Base-by-base conservation (phyloP, 2,329 filamentous ascomycete species). In the Calonectria montana region DNA sequence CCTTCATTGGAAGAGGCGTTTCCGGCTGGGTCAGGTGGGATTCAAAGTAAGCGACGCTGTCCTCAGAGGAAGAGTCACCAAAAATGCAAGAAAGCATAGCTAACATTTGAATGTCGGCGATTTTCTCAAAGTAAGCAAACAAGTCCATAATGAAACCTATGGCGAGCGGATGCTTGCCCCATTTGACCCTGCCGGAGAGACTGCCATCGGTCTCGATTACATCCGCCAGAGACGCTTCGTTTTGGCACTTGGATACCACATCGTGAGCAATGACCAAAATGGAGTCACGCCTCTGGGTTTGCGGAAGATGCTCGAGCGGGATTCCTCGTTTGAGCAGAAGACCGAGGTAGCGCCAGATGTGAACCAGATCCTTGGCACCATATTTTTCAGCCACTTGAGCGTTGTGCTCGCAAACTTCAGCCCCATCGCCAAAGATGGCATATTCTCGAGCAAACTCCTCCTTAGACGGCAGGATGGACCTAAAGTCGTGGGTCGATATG, bases 321-420 rank as follows among this genome's bases (percentile, higher is more conserved):
- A 96, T 92, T 53, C 94, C 91, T 76, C 94, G 93, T 75, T 92
- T 91, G 55, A 98, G 85, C 7, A 98, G 87, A 70, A 98, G 86
- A 21, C 91, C 92, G 67, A 95, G 87, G 75, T 98, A 93, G 61
- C 90, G 91, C 97, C 97, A 99, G 8, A 97, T 90, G 76, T 95
- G 91, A 29, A 93, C 92, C 35, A 97, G 84, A 74, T 98, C 94
- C 16, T 87, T 82, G 74, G 91, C 89, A 5, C 93, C 94, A 76
- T 93, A 88, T 73, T 91, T 92, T 75, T 91, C 88, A 10, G 96
- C 96, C 55, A 97, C 91, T 1, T 85, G 84, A 10, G 95, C 94
- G 81, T 99, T 99, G 78, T 97, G 93, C 53, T 90, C 87, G 82
- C 96, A 98, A 4, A 98, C 91, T 43, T 93, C 90, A n/a, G 91